A percentile compares a stretch with the other conserved stretches of the same genome.
Conservation (phyloP, 495 filamentous ascomycete genomes). For the Xeromyces bisporus region DNA sequence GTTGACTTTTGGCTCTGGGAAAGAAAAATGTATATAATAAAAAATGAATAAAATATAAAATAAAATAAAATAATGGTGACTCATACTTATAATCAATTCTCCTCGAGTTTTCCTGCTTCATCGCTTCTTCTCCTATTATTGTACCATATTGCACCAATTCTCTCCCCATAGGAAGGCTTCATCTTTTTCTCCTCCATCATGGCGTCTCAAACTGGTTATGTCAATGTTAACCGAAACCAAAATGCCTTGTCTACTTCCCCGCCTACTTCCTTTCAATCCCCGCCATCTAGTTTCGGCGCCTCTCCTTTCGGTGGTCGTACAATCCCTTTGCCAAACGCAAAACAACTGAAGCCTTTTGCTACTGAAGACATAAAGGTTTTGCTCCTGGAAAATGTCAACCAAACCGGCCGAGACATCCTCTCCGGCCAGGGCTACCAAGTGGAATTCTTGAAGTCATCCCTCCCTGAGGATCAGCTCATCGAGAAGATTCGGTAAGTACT, state of each 20-base stretch:
- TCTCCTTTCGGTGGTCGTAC: slow-evolving; percentile 16
- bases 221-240: too few relatives aligned
- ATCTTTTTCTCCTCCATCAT: too few relatives aligned
- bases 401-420: slow-evolving; percentile 71
- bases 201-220: too few relatives aligned
- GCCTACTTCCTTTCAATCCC: slow-evolving; percentile 45
- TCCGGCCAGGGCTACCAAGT: slow-evolving; percentile 86
- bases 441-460: slow-evolving; percentile 70
- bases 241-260: slow-evolving; percentile 46
- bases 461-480: slow-evolving; percentile 86
- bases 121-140: too few relatives aligned
- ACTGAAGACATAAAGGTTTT: slow-evolving; percentile 93
- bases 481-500: slow-evolving; percentile 75
- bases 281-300: slow-evolving; percentile 30
- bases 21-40: too few relatives aligned
- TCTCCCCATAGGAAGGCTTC: too few relatives aligned
- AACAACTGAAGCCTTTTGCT: slow-evolving; percentile 88
- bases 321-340: slow-evolving; percentile 31
- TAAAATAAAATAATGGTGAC: too few relatives aligned
- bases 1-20: too few relatives aligned
- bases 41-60: too few relatives aligned
- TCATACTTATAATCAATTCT: too few relatives aligned
- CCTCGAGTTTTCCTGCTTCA: too few relatives aligned
- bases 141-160: too few relatives aligned
- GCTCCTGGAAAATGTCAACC: slow-evolving; percentile 88